Conservation (phyloP, 805 yeast genomes). For the Priceomyces carsonii region DNA sequence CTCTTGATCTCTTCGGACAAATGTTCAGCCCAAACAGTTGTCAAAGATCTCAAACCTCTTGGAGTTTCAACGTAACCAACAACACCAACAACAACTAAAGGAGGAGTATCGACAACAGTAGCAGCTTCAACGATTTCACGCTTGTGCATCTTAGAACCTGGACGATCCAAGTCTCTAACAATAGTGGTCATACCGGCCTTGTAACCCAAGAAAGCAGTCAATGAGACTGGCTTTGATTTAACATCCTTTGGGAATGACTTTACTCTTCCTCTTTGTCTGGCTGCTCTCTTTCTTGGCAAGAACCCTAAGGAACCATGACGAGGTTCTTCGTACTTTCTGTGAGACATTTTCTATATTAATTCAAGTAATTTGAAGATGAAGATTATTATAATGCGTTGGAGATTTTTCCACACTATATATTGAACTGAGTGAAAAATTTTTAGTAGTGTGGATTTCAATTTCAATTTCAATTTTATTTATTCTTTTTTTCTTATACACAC, state of each 20-base stretch:
- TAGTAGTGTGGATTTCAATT: too few relatives aligned
- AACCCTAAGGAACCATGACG: slow-evolving; percentile 99
- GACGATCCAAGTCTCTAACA: slow-evolving; percentile 99
- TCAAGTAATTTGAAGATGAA: slow-evolving; percentile 1
- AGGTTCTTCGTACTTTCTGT: slow-evolving; percentile 99
- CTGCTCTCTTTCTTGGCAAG: slow-evolving; percentile 99
- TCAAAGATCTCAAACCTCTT: slow-evolving; percentile 98
- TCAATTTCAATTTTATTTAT: too few relatives aligned
- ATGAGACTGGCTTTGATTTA: slow-evolving; percentile 95
- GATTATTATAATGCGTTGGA: too few relatives aligned
- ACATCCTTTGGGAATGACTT: slow-evolving; percentile 99
- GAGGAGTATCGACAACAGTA: slow-evolving; percentile 99
- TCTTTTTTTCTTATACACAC: too few relatives aligned
- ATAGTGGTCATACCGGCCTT: slow-evolving; percentile 99
- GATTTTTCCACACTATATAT: too few relatives aligned
- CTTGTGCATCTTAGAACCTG: slow-evolving; percentile 99
- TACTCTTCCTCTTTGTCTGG: slow-evolving; percentile 97
- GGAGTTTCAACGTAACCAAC: slow-evolving; percentile 99
- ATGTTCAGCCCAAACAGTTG: slow-evolving; percentile 99
- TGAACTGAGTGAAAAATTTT: too few relatives aligned
- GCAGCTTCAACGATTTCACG: slow-evolving; percentile 99
- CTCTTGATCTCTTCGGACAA: slow-evolving; percentile 98
- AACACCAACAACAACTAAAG: slow-evolving; percentile 98
- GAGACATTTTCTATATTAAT: slow-evolving; percentile 69
- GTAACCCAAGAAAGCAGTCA: slow-evolving; percentile 99